phyloP scores from a whole-genome alignment of 2,329 filamentous ascomycete species.

The Trichoderma harzianum region DNA sequence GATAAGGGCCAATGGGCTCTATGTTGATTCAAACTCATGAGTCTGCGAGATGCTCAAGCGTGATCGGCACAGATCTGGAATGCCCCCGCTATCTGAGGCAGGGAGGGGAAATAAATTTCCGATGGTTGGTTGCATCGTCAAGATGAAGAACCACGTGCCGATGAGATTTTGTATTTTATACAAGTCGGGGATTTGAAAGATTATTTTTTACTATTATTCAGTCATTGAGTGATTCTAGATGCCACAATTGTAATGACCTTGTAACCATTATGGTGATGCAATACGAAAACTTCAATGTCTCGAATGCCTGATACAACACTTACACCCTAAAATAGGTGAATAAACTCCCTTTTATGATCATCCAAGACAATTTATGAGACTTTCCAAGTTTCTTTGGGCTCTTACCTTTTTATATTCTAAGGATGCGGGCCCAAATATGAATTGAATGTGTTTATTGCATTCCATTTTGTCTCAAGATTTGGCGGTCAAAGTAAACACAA shows the following conservation, averaged over 20 bases:
- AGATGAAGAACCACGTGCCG: not conserved
- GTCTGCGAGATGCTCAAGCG: not conserved
- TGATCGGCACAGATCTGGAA: constrained; percentile 11
- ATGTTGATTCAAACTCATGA: not conserved
- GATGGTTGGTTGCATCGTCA: not conserved
- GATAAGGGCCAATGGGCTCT: not conserved
- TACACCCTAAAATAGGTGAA: not conserved
- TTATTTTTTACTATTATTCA: not conserved
- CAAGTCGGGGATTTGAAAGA: not conserved
- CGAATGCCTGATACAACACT: not conserved
- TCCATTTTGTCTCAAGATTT: not conserved
- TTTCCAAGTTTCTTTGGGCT: not conserved
- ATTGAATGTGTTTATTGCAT: not conserved
- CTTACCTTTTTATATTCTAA: too few relatives aligned
- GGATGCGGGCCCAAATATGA: too few relatives aligned
- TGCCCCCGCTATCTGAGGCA: not conserved
- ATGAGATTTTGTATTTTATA: not conserved
- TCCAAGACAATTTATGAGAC: not conserved
- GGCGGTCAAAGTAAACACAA: not conserved
- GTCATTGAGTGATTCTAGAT: not conserved
- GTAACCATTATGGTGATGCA: not conserved
- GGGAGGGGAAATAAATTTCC: not conserved
- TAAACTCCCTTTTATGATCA: not conserved
- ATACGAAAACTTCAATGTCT: not conserved
- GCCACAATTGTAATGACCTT: not conserved